A percentile compares a stretch with the other conserved stretches of the same genome.
Conservation (phyloP, 2,329 filamentous ascomycete genomes). For the Aaosphaeria arxii region DNA sequence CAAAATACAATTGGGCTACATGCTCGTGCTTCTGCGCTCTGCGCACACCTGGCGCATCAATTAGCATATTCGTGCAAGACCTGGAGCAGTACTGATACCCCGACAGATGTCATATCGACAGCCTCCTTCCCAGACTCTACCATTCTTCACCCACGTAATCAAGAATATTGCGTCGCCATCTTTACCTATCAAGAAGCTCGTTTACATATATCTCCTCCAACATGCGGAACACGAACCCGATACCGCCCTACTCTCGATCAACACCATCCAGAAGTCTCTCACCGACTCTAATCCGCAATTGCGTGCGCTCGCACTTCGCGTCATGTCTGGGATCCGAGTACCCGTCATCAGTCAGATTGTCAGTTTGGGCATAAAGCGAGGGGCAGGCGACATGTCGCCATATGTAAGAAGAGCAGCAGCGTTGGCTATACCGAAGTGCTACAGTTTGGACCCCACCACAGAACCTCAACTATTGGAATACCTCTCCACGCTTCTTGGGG, state of each 20-base stretch:
- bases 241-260: conserved; percentile 92
- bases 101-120: conserved; percentile 91
- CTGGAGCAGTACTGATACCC: neutral
- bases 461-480: conserved; percentile 83
- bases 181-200: conserved; percentile 93
- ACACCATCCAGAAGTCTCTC: conserved; percentile 96
- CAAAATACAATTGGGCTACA: neutral
- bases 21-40: too few species aligned
- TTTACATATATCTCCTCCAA: conserved; percentile 96
- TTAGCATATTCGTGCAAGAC: neutral
- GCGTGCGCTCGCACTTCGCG: conserved; percentile 85
- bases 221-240: conserved; percentile 96
- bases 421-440: conserved; percentile 92
- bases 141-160: conserved; percentile 96
- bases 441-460: conserved; percentile 82
- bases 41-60: neutral
- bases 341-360: conserved; percentile 98
- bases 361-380: conserved; percentile 91
- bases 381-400: conserved; percentile 89
- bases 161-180: conserved; percentile 96
- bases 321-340: conserved; percentile 96
- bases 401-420: conserved; percentile 91
- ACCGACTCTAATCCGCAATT: conserved; percentile 90
- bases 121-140: conserved; percentile 63
- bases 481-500: conserved; percentile 72